These are phyloP conservation scores for Vishniacozyma victoriae DNA, from an alignment of 768 basidiomycete genomes.

Conservation along the genomic window DNA sequence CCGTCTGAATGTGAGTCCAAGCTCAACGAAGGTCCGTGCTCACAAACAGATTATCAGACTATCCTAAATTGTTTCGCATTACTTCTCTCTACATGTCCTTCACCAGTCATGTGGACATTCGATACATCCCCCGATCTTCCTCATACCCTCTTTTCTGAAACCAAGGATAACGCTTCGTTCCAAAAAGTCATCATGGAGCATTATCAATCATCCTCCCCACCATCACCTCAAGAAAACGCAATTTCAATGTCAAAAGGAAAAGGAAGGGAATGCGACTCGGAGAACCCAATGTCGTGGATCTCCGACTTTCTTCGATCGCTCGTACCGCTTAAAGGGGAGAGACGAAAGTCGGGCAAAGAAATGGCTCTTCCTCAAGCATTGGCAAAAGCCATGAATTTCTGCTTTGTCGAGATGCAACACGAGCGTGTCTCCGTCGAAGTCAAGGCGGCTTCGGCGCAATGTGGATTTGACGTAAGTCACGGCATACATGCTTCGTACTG, in stretches of 20 bases:
- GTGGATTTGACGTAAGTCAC: conserved; percentile 60
- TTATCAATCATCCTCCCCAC: conserved; percentile 4
- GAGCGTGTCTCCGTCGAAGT: conserved; percentile 57
- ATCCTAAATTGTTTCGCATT: conserved; percentile 54
- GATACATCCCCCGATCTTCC: conserved; percentile 65
- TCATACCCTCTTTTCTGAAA: conserved; percentile 68
- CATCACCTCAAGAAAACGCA: background rate
- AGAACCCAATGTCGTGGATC: conserved; percentile 58
- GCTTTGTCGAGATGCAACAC: conserved; percentile 77
- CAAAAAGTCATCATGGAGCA: conserved; percentile 22
- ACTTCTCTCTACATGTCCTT: conserved; percentile 50
- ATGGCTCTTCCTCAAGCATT: conserved; percentile 60
- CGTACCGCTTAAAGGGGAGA: too few relatives aligned
- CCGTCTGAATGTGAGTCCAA: conserved; percentile 20
- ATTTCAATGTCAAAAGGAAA: conserved; percentile 11
- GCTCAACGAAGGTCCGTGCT: background rate
- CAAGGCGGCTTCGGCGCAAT: conserved; percentile 58
- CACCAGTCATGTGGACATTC: conserved; percentile 63
- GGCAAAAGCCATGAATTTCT: conserved; percentile 63
- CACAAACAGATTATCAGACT: conserved; percentile 7
- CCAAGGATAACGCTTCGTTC: conserved; percentile 64
- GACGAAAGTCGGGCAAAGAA: background rate
- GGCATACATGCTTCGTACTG: background rate
- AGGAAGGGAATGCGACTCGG: conserved; percentile 9
- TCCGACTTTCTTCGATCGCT: conserved; percentile 57